A percentile compares a stretch with the other conserved stretches of the same genome.
Evolutionary conservation across 805 yeast species (phyloP).

Genomic region (Diddensiella caesifluorescens): DNA sequence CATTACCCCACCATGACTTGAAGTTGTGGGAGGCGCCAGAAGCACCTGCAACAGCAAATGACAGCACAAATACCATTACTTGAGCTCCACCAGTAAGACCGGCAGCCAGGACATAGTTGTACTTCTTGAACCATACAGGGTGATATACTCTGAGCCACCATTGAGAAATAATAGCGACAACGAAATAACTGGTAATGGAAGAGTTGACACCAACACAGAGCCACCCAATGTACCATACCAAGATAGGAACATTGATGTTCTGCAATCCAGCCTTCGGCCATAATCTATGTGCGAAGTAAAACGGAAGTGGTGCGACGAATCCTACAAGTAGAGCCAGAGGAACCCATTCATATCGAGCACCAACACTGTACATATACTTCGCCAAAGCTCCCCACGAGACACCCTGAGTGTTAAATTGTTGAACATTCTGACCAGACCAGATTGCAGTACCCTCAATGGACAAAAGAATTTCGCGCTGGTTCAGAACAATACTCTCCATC

Average conservation of each 20-base stretch:
- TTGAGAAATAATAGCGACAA: conserved; percentile 42
- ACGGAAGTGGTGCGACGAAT: conserved; percentile 30
- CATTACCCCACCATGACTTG: conserved; percentile 36
- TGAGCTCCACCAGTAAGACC: conserved; percentile 46
- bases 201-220: conserved; percentile 32
- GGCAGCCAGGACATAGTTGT: conserved; percentile 45
- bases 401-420: conserved; percentile 35
- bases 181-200: conserved; percentile 30
- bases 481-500: conserved; percentile 32
- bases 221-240: conserved; percentile 34
- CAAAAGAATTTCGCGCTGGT: conserved; percentile 27
- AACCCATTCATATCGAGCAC: conserved; percentile 31
- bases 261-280: conserved; percentile 31
- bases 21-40: conserved; percentile 29
- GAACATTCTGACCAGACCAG: conserved; percentile 36
- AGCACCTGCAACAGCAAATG: conserved; percentile 34
- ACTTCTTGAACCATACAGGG: conserved; percentile 48
- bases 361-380: conserved; percentile 30
- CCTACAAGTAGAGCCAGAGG: conserved; percentile 30
- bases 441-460: conserved; percentile 32
- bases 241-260: conserved; percentile 26
- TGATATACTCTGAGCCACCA: conserved; percentile 40
- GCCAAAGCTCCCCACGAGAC: conserved; percentile 36
- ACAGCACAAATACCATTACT: conserved; percentile 31
- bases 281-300: conserved; percentile 28